Base-by-base conservation (phyloP, 1,284 basidiomycete species). In the Marasmius fiardii region DNA sequence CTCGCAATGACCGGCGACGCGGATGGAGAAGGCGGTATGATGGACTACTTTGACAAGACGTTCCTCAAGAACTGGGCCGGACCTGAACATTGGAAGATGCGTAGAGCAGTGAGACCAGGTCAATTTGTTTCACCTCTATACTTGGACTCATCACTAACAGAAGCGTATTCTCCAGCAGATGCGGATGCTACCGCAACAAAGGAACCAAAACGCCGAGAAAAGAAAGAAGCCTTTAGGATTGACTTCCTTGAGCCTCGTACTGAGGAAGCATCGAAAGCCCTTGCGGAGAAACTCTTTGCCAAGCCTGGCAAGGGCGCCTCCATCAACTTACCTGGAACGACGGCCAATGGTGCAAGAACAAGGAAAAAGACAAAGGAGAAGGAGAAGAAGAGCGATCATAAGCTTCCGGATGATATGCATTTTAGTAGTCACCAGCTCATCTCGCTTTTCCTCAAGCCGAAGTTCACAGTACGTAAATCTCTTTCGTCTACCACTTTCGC, bases 21-120 rank as follows among this genome's bases (percentile, higher is more conserved):
- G 1, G 82, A 83, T 43, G 82, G 28, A 10, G 28, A 76, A 3
- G 86, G 72, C 12, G 82, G 76, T 28, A 88, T 94, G 75, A 86
- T 98, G 74, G 93, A 96, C 65, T 98, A 97, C 72, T 98, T 99
- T 69, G 95, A 99, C 70, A 83, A 89, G 63, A 86, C 83, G 37
- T 82, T 94, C 66, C 79, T 89, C 66, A 97, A 93, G 79, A 96
- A 95, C 64, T 99, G 96, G 96, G 96, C 97, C 3, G 96, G 97
- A 4, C 96, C 96, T 10, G 94, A 98, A 69, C 97, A 99, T 70
- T 99, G 96, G 96, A 98, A 97, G 70, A 71, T 98, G 63, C 76
- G 88, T 55, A 90, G 86, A 66, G 78, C 85, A 28, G 78, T 93
- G 47, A 80, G 87, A 54, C 84, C 83, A 75, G 80, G 92, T 94